These are phyloP conservation scores for Butyriboletus appendiculatus DNA, from an alignment of 1,284 basidiomycete genomes.

Conservation along the genomic window DNA sequence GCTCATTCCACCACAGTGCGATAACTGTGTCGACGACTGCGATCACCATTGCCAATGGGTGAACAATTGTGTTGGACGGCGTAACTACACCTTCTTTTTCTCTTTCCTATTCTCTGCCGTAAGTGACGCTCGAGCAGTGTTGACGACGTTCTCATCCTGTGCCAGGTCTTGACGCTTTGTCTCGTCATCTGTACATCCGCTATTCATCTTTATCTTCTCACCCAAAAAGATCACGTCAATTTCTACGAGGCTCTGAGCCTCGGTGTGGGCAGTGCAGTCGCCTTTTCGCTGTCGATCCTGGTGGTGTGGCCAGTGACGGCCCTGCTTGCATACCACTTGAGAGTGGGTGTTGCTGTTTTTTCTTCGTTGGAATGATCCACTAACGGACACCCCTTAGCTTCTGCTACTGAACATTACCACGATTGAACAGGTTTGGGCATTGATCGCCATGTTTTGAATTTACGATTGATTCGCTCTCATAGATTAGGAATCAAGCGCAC, in stretches of 20 bases:
- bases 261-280: conserved; percentile 77
- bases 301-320: conserved; percentile 83
- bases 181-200: conserved; percentile 83
- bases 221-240: conserved; percentile 48
- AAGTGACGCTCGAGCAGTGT: conserved; percentile 36
- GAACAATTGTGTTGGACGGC: conserved; percentile 89
- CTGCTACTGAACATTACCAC: conserved; percentile 86
- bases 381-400: conserved; percentile 47
- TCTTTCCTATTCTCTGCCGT: conserved; percentile 74
- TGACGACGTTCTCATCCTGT: conserved; percentile 9
- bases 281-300: conserved; percentile 66
- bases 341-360: conserved; percentile 51
- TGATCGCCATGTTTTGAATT: neutral
- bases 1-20: conserved; percentile 57
- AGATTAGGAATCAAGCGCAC: conserved; percentile 82
- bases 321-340: conserved; percentile 79
- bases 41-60: conserved; percentile 96
- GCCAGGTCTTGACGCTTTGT: conserved; percentile 65
- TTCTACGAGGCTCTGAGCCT: conserved; percentile 60
- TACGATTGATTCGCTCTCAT: conserved; percentile 10
- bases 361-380: neutral
- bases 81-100: conserved; percentile 92
- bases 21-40: conserved; percentile 90
- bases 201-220: conserved; percentile 74
- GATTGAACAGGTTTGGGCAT: conserved; percentile 79